phyloP scores from a whole-genome alignment of 371 early-diverging fungal genomes.

The Phascolomyces articulosus region DNA sequence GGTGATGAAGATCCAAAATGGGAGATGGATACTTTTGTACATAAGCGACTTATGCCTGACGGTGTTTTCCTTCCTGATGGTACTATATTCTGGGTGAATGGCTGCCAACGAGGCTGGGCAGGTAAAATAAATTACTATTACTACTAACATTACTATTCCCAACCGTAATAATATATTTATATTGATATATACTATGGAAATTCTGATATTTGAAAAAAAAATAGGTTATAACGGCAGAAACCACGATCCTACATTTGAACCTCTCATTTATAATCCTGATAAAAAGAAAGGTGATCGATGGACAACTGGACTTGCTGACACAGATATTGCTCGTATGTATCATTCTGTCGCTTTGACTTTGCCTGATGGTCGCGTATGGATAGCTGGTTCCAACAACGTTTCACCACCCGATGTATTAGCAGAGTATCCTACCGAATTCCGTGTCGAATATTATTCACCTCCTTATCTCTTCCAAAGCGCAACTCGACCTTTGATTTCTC shows the following conservation, averaged over 20 bases:
- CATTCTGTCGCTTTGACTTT: conserved; percentile 66
- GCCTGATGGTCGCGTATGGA: conserved; percentile 57
- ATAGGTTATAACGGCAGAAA: conserved; percentile 46
- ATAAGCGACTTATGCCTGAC: conserved; percentile 68
- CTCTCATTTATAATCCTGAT: conserved; percentile 58
- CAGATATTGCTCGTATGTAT: conserved; percentile 70
- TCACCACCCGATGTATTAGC: conserved; percentile 48
- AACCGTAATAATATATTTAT: too few relatives aligned
- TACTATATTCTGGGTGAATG: conserved; percentile 61
- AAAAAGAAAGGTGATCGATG: conserved; percentile 45
- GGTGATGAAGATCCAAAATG: conserved; percentile 49
- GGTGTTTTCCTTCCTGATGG: conserved; percentile 64
- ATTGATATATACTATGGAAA: neutral
- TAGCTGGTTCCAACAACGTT: conserved; percentile 52
- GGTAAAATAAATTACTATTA: conserved; percentile 11
- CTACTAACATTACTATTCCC: too few relatives aligned
- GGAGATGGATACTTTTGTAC: conserved; percentile 64
- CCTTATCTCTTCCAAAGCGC: conserved; percentile 57
- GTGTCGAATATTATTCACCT: conserved; percentile 65
- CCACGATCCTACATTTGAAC: conserved; percentile 60
- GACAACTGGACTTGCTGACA: conserved; percentile 43
- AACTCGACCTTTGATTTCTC: conserved; percentile 51
- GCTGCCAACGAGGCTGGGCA: conserved; percentile 64
- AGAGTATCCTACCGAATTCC: conserved; percentile 61
- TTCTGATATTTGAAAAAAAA: neutral